Base-by-base conservation (phyloP, 345 rosid species). In the Durio zibethinus region DNA sequence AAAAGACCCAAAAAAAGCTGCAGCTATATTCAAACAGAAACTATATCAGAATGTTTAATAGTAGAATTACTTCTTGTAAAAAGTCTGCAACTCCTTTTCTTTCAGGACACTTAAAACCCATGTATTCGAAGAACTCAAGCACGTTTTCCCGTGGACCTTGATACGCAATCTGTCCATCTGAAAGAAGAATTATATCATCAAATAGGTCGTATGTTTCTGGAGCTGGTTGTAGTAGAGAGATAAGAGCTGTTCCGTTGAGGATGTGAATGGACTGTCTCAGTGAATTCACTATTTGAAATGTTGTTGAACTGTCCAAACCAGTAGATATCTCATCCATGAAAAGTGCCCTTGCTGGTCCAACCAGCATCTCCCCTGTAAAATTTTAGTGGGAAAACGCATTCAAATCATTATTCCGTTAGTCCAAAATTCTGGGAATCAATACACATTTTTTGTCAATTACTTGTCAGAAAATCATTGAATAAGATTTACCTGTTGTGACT, bases 291-390 rank as follows among this genome's bases (percentile, higher is more conserved):
- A 90, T 94, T 76, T 94, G 96, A 76, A 83, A 94, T 8, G 95
- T 87, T 0, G 97, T 94, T 59, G 98, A 92, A 60, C 92, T 89
- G 76, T 94, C 98, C 73, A 94, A 84, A 33, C 98, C 97, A 29
- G 94, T 92, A 0, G 94, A 88, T 80, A 94, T 92, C 79, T 92
- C 97, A 64, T 94, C 98, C 98, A 94, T 92, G 84, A 94, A 90
- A 9, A 92, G 85, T 66, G 92, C 92, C 77, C 86, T 84, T 47
- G 89, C 86, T 6, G 95, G 98, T 79, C 98, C 98, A 50, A 94
- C 96, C 35, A 90, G 73, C 92, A 86, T 92, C 77, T 94, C 98
- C 18, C 97, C 97, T 89, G 53, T 35, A 63, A 64, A 54, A 48
- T 43, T 42, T 43, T 43, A 43, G 21, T 43, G 21, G 2, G n/a